Evolutionary conservation across 2,329 filamentous ascomycete genomes (phyloP).

Genomic region (Thermoascus crustaceus): DNA sequence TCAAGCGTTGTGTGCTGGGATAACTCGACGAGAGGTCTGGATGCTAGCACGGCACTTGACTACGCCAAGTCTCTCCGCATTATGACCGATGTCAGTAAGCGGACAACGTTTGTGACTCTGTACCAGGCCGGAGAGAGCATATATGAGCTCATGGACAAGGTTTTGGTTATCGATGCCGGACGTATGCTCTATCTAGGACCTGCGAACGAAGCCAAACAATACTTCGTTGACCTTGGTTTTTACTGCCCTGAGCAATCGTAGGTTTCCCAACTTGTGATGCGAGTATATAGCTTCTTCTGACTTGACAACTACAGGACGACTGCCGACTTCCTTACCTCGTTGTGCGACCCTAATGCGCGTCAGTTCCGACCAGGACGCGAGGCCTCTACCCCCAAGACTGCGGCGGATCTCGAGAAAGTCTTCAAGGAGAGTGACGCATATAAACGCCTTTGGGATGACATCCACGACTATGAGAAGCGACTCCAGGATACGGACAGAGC

Average conservation of each 20-base stretch:
- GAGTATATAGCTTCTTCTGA: constrained; percentile 2
- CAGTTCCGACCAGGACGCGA: constrained; percentile 59
- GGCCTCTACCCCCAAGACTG: constrained; percentile 57
- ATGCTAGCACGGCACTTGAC: constrained; percentile 70
- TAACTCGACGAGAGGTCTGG: constrained; percentile 71
- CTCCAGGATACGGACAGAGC: constrained; percentile 50
- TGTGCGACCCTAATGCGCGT: constrained; percentile 66
- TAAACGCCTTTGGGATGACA: constrained; percentile 51
- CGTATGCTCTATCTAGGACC: constrained; percentile 61
- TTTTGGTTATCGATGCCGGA: constrained; percentile 66
- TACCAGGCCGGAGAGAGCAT: constrained; percentile 65
- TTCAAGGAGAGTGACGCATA: constrained; percentile 59
- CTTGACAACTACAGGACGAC: constrained; percentile 52
- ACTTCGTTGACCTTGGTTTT: constrained; percentile 60
- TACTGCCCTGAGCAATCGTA: constrained; percentile 45
- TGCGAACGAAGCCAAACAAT: constrained; percentile 52
- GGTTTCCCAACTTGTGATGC: background rate
- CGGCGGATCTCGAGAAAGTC: constrained; percentile 58
- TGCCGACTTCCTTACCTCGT: constrained; percentile 67
- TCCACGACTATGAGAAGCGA: constrained; percentile 52
- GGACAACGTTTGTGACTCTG: constrained; percentile 61
- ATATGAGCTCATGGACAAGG: constrained; percentile 70
- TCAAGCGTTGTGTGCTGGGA: constrained; percentile 70
- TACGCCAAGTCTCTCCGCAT: constrained; percentile 62
- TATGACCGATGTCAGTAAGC: constrained; percentile 68